A percentile compares a stretch with the other conserved stretches of the same genome.
These are phyloP conservation scores for Polyplosphaeria fusca DNA, from an alignment of 495 filamentous ascomycete species.

Conservation along the genomic window DNA sequence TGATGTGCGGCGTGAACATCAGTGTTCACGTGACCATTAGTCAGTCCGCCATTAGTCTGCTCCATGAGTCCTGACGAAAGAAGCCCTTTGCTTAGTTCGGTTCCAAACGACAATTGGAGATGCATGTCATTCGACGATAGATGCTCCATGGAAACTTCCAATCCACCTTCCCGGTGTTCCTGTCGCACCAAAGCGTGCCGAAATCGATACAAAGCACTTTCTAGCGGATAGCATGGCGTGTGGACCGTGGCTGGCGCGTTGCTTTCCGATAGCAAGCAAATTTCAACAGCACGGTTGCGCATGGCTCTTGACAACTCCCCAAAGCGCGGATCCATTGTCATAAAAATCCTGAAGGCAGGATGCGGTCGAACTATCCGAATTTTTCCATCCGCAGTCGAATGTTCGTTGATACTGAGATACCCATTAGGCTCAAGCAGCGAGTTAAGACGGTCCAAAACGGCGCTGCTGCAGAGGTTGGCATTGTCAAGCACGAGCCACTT, in stretches of 20 bases:
- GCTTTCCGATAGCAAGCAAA: slow-evolving; percentile 56
- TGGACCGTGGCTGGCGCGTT: not conserved
- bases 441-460: slow-evolving; percentile 91
- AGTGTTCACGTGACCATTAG: too few relatives aligned
- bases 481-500: slow-evolving; percentile 95
- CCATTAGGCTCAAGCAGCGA: slow-evolving; percentile 91
- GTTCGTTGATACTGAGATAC: slow-evolving; percentile 83
- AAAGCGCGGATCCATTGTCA: slow-evolving; percentile 89
- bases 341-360: slow-evolving; percentile 83
- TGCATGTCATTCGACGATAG: slow-evolving; percentile 51
- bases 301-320: slow-evolving; percentile 95
- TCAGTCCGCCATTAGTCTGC: too few relatives aligned
- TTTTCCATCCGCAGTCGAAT: slow-evolving; percentile 76
- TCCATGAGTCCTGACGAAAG: not conserved
- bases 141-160: slow-evolving; percentile 54
- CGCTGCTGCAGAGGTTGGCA: slow-evolving; percentile 92
- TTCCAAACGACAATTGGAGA: slow-evolving; percentile 45
- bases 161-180: slow-evolving; percentile 28
- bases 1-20: not conserved
- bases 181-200: slow-evolving; percentile 37
- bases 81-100: slow-evolving; percentile 32
- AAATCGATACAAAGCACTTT: slow-evolving; percentile 53
- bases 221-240: slow-evolving; percentile 28
- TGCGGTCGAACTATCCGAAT: slow-evolving; percentile 78
- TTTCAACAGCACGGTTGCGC: slow-evolving; percentile 90